Evolutionary conservation across 2,329 filamentous ascomycete species (phyloP).

Genomic region (Chrysoporthe deuterocubensis): DNA sequence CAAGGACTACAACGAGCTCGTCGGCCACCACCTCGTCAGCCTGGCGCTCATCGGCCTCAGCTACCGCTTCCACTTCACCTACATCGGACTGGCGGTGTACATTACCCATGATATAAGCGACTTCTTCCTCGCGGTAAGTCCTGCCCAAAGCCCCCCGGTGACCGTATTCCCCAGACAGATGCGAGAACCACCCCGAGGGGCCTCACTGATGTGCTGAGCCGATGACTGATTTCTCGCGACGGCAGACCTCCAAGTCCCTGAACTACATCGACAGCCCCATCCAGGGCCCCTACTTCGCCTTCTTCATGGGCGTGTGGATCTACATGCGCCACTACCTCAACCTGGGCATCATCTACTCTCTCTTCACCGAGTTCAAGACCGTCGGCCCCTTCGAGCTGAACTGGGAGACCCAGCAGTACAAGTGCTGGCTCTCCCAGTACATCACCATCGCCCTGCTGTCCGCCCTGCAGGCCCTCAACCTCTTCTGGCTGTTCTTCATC

Average conservation of each 20-base stretch:
- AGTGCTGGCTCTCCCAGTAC: slow-evolving; percentile 70
- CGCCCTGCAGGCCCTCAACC: slow-evolving; percentile 72
- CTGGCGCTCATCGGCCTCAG: slow-evolving; percentile 81
- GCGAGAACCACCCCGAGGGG: background rate
- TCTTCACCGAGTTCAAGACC: slow-evolving; percentile 75
- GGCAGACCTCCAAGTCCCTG: slow-evolving; percentile 82
- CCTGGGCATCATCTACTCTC: slow-evolving; percentile 73
- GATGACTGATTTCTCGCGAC: background rate
- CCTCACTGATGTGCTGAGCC: slow-evolving; percentile 21
- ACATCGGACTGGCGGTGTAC: slow-evolving; percentile 92
- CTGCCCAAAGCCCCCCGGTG: background rate
- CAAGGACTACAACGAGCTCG: slow-evolving; percentile 94
- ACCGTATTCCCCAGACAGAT: background rate
- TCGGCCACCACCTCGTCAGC: slow-evolving; percentile 89
- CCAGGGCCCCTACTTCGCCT: slow-evolving; percentile 80
- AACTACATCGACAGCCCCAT: slow-evolving; percentile 85
- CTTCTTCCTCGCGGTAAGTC: slow-evolving; percentile 87
- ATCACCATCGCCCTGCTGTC: slow-evolving; percentile 70
- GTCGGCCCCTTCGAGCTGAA: slow-evolving; percentile 76
- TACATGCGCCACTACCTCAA: slow-evolving; percentile 90
- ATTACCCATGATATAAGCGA: slow-evolving; percentile 94
- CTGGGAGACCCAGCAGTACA: slow-evolving; percentile 79
- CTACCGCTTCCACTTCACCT: slow-evolving; percentile 96
- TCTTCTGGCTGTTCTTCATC: slow-evolving; percentile 84
- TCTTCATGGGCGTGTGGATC: slow-evolving; percentile 84